phyloP scores from a whole-genome alignment of 441 rosid genomes.

The Eruca vesicaria region DNA sequence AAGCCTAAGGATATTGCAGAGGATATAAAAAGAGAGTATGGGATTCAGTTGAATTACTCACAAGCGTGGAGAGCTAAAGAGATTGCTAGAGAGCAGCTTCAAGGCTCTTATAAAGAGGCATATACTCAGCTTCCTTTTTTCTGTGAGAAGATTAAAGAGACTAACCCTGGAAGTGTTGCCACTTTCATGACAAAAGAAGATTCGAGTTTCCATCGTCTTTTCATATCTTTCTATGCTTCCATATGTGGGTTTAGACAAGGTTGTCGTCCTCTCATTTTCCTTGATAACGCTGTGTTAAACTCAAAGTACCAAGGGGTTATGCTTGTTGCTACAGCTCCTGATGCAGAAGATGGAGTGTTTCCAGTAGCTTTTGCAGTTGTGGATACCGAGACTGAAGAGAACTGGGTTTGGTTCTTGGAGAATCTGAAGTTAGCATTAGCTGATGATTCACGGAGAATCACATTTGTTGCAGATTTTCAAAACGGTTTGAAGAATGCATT shows the following conservation, averaged over 20 bases:
- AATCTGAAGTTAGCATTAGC: constrained; percentile 53
- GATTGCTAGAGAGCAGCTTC: constrained; percentile 81
- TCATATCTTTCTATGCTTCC: constrained; percentile 68
- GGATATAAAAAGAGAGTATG: constrained; percentile 68
- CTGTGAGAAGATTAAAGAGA: constrained; percentile 74
- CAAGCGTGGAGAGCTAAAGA: constrained; percentile 86
- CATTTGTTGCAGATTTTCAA: constrained; percentile 68
- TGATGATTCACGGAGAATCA: constrained; percentile 41
- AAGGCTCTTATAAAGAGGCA: constrained; percentile 68
- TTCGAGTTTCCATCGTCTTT: constrained; percentile 67
- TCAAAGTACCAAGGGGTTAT: constrained; percentile 67
- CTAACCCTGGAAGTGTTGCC: constrained; percentile 75
- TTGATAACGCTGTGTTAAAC: constrained; percentile 53
- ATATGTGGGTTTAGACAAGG: constrained; percentile 70
- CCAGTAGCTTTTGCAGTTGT: constrained; percentile 74
- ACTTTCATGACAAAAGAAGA: constrained; percentile 67
- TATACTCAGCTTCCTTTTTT: constrained; percentile 63
- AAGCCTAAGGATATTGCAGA: constrained; percentile 72
- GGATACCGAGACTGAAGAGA: constrained; percentile 66
- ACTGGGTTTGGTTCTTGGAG: constrained; percentile 70
- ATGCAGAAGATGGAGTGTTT: constrained; percentile 68
- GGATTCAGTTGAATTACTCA: constrained; percentile 66
- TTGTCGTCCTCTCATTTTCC: constrained; percentile 69
- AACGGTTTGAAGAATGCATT: constrained; percentile 58
- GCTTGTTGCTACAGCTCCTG: constrained; percentile 61